Conservation (phyloP, 192 early-diverging fungal genomes). For the Rhizophagus sp. region DNA sequence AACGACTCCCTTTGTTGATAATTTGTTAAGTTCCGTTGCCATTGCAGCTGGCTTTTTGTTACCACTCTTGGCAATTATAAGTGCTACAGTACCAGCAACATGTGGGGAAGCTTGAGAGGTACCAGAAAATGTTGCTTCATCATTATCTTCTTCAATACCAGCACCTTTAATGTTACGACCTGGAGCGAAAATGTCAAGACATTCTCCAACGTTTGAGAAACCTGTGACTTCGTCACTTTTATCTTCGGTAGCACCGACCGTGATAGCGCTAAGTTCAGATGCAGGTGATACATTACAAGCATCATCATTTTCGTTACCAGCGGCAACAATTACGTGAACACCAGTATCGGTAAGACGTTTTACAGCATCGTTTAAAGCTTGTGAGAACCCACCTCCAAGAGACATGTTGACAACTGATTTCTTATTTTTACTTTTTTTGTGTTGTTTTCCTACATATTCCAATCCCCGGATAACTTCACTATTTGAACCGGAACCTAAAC, state of each 20-base stretch:
- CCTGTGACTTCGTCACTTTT: constrained; percentile 69
- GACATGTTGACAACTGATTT: constrained; percentile 38
- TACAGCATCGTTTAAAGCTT: constrained; percentile 51
- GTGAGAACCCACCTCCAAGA: constrained; percentile 51
- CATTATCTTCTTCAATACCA: constrained; percentile 63
- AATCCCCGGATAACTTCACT: constrained; percentile 65
- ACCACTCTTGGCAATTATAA: not conserved
- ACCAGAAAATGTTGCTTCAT: constrained; percentile 85
- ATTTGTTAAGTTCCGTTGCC: not conserved
- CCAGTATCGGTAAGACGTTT: constrained; percentile 55
- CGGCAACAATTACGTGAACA: constrained; percentile 74
- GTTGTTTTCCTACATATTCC: constrained; percentile 42
- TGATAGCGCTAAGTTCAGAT: constrained; percentile 54
- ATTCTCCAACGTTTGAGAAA: constrained; percentile 87
- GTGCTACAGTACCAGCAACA: constrained; percentile 81
- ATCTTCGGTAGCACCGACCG: constrained; percentile 82
- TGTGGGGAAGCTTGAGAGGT: constrained; percentile 92
- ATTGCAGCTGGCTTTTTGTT: not conserved
- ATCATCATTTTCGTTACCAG: constrained; percentile 66
- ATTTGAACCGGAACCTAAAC: constrained; percentile 49
- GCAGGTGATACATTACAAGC: constrained; percentile 66
- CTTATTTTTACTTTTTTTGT: not conserved
- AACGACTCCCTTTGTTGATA: constrained; percentile 8
- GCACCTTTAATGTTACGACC: constrained; percentile 61
- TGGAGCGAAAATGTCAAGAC: constrained; percentile 94